Evolutionary conservation across 768 basidiomycete genomes (phyloP).

Genomic region (Xerocomellus amylosporus): DNA sequence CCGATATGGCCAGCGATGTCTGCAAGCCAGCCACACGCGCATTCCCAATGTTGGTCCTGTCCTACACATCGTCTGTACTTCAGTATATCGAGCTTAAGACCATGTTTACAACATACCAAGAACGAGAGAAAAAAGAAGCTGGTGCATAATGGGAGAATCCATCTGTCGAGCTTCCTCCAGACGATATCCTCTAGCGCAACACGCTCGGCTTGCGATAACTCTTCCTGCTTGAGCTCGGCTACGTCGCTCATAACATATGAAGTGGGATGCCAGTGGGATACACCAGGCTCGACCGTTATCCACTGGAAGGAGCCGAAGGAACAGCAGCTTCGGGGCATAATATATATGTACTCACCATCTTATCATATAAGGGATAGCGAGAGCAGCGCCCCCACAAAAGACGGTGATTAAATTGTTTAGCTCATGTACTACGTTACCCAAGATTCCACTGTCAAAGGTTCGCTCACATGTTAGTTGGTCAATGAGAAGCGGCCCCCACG

Average conservation of each 20-base stretch:
- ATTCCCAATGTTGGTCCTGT: conserved; percentile 52
- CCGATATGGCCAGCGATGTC: conserved; percentile 38
- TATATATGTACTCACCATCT: too few species aligned
- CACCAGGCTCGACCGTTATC: too few species aligned
- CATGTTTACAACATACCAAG: conserved; percentile 36
- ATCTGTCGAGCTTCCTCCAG: conserved; percentile 49
- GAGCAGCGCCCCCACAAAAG: too few species aligned
- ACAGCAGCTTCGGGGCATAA: too few species aligned
- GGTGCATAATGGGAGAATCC: conserved; percentile 47
- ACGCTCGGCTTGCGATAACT: conserved; percentile 6
- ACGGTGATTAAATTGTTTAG: too few species aligned
- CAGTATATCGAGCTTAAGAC: neutral
- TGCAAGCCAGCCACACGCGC: conserved; percentile 60
- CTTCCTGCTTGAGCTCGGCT: neutral
- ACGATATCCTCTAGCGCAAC: conserved; percentile 35
- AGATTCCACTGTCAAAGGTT: too few species aligned
- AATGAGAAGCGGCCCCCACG: too few species aligned
- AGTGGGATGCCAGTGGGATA: neutral
- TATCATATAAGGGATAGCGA: too few species aligned
- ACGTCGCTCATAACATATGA: neutral
- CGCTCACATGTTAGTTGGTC: too few species aligned
- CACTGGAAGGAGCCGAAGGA: too few species aligned
- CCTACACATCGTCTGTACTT: conserved; percentile 16
- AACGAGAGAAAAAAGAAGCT: conserved; percentile 49
- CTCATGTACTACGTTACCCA: too few species aligned